Evolutionary conservation across 495 filamentous ascomycete genomes (phyloP).

Genomic region (Annulohypoxylon stygium): DNA sequence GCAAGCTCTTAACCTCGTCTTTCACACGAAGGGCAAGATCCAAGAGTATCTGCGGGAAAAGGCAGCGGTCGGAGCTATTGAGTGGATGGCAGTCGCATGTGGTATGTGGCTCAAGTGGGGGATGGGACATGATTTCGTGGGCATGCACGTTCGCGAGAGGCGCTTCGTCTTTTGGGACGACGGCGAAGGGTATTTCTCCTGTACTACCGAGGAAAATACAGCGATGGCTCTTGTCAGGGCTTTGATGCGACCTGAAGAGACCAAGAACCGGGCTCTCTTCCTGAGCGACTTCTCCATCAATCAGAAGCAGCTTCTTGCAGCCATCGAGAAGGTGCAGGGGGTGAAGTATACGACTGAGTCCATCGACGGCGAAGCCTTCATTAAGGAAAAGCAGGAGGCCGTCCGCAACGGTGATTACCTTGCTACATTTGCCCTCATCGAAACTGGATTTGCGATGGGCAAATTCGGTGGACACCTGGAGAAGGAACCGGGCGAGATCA

Average conservation of each 20-base stretch:
- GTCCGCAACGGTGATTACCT: conserved; percentile 30
- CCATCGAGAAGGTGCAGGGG: conserved; percentile 52
- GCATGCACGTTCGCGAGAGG: conserved; percentile 50
- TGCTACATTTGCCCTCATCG: conserved; percentile 44
- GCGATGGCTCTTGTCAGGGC: conserved; percentile 53
- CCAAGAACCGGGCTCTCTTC: conserved; percentile 57
- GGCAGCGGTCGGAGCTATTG: conserved; percentile 51
- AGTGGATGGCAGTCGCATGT: conserved; percentile 55
- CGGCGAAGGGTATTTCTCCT: conserved; percentile 57
- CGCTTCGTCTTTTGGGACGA: conserved; percentile 56
- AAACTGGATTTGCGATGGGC: conserved; percentile 46
- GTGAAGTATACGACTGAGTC: conserved; percentile 48
- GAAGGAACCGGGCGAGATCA: conserved; percentile 47
- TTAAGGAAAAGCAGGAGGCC: conserved; percentile 43
- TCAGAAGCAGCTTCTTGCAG: conserved; percentile 56
- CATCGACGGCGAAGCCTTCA: conserved; percentile 38
- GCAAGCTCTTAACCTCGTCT: conserved; percentile 54
- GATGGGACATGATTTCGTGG: conserved; percentile 52
- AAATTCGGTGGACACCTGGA: conserved; percentile 46
- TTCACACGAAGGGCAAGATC: conserved; percentile 58
- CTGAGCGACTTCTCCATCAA: conserved; percentile 56
- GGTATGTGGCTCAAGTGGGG: conserved; percentile 62
- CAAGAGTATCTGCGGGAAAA: conserved; percentile 57
- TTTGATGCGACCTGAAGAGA: conserved; percentile 53
- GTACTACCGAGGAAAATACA: conserved; percentile 57